Conservation (phyloP, 2,329 filamentous ascomycete species). For the Neopestalotiopsis rosae region DNA sequence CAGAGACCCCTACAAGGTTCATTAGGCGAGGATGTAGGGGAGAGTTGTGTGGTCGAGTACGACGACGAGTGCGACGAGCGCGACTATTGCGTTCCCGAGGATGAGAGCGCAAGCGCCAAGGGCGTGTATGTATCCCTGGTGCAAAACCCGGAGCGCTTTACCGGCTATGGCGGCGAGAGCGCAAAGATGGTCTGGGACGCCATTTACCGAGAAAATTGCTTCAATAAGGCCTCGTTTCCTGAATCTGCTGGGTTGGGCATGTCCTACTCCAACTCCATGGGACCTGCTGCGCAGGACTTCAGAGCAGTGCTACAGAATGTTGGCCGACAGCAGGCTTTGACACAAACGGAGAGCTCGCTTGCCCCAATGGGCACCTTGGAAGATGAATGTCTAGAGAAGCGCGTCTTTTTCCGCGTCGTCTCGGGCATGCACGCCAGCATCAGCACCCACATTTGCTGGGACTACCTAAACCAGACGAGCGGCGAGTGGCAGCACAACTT, state of each 20-base stretch:
- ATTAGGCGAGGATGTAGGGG: conserved; percentile 84
- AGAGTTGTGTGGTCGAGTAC: conserved; percentile 96
- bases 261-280: conserved; percentile 44
- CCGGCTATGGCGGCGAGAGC: conserved; percentile 86
- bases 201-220: conserved; percentile 97
- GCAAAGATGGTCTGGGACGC: conserved; percentile 94
- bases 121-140: conserved; percentile 96
- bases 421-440: conserved; percentile 99
- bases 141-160: conserved; percentile 94
- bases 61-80: conserved; percentile 96
- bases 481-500: conserved; percentile 92
- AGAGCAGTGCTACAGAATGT: conserved; percentile 64
- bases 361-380: conserved; percentile 72
- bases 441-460: conserved; percentile 93
- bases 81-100: conserved; percentile 95
- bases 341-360: conserved; percentile 60
- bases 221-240: conserved; percentile 71
- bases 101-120: conserved; percentile 84
- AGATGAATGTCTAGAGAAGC: conserved; percentile 95
- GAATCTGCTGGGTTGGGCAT: conserved; percentile 60
- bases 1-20: conserved; percentile 79
- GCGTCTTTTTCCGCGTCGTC: conserved; percentile 95
- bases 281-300: conserved; percentile 65
- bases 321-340: conserved; percentile 65
- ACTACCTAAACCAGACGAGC: conserved; percentile 93